These are phyloP conservation scores for Picochlorum sp. DNA, from an alignment of 139 green algal genomes.

Conservation along the genomic window DNA sequence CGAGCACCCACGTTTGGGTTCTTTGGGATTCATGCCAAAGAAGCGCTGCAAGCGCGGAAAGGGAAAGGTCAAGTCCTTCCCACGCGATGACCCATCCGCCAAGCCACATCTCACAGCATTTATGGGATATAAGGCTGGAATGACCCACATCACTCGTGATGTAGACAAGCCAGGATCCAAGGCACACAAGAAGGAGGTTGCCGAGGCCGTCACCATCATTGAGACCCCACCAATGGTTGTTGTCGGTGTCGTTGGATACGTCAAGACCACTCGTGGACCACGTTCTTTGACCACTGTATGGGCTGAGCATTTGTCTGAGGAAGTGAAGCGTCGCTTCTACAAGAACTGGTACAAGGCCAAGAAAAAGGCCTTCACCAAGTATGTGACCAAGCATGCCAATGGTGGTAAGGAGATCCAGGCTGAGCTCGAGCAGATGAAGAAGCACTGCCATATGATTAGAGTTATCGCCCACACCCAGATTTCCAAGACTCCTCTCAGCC, in stretches of 20 bases:
- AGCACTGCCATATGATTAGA: conserved; percentile 83
- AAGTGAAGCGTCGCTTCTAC: conserved; percentile 77
- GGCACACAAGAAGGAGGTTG: conserved; percentile 99
- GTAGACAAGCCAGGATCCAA: conserved; percentile 99
- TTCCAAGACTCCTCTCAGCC: conserved; percentile 67
- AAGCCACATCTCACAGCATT: conserved; percentile 92
- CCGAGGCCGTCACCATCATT: conserved; percentile 95
- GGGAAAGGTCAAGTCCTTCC: conserved; percentile 95
- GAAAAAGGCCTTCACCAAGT: conserved; percentile 99
- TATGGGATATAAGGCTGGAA: conserved; percentile 90
- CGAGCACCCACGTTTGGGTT: conserved; percentile 81
- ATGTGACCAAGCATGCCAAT: conserved; percentile 91
- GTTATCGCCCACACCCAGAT: conserved; percentile 93
- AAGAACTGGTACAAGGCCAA: conserved; percentile 99
- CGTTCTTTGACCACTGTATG: conserved; percentile 91
- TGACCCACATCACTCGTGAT: conserved; percentile 98
- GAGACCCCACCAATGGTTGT: conserved; percentile 96
- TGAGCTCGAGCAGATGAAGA: conserved; percentile 88
- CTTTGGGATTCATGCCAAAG: conserved; percentile 96
- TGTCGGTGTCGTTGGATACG: conserved; percentile 94
- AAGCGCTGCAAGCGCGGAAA: conserved; percentile 89
- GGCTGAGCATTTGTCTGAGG: conserved; percentile 93
- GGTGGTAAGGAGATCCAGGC: conserved; percentile 84
- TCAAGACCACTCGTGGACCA: conserved; percentile 86
- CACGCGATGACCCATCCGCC: conserved; percentile 83